Evolutionary conservation across 352 stramenopile genomes (phyloP), one percentile per base, ranked within the genome.

Genomic region (Phytophthora uliginosa): DNA sequence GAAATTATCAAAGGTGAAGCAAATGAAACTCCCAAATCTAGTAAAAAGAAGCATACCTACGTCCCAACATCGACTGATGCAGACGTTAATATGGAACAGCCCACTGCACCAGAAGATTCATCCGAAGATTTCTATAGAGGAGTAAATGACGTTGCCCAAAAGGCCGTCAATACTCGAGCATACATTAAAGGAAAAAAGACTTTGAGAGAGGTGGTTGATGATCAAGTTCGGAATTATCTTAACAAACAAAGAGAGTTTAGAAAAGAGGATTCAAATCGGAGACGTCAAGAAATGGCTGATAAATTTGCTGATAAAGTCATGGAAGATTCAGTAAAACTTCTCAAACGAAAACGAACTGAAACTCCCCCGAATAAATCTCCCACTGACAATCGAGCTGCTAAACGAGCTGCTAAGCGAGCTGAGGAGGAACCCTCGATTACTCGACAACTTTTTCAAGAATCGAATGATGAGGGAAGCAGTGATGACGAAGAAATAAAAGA

Each of bases 141-240:
- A 22, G 40, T 48, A 22, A 48, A 48, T 48, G 40, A 48, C 40
- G 40, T 50, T 50, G 40, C 40, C 15, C 40, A 50, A 50, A 50
- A 50, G 40, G 40, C 40, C 40, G 15, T 50, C 3, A 50, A 50
- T 50, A 50, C 40, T 15, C 40, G 40, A 50, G 40, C 40, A 50
- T 50, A 50, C 40, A 50, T 50, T 22, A 50, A 50, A 24, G 40
- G 40, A 50, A 50, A 50, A 22, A 50, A 20, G 40, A 10, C 40
- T 50, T 50, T 50, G 7, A 50, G 15, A 50, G 15, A 50, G 15
- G 40, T 50, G 3, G 40, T 50, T 1, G 15, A 50, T 50, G 40
- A 50, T 13, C 40, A 50, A 5, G 40, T 50, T 50, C 40, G 0
- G 15, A 50, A 50, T 50, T 50, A 50, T 24, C 7, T 50, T 5